phyloP scores from a whole-genome alignment of 371 early-diverging fungal genomes.

The Actinomortierella ambigua region DNA sequence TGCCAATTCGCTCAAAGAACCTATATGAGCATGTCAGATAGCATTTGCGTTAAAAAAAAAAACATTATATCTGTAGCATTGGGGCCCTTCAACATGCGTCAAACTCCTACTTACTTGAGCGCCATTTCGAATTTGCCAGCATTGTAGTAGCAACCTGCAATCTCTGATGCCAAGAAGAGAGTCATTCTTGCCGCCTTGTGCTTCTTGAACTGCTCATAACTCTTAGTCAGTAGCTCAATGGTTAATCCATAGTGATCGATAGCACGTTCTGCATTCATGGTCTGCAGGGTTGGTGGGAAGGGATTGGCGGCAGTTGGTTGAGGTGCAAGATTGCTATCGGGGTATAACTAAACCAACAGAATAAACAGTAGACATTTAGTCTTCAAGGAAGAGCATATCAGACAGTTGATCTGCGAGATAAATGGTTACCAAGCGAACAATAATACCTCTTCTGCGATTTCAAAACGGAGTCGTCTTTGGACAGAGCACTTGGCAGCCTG shows the following conservation, averaged over 20 bases:
- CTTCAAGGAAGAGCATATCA: too few relatives aligned
- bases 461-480: conserved; percentile 66
- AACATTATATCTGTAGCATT: too few relatives aligned
- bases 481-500: conserved; percentile 80
- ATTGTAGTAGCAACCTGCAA: conserved; percentile 81
- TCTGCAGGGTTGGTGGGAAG: conserved; percentile 34
- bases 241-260: conserved; percentile 72
- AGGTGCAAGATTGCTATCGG: conserved; percentile 23
- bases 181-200: conserved; percentile 80
- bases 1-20: conserved; percentile 87
- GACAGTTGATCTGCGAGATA: too few relatives aligned
- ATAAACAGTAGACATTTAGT: too few relatives aligned
- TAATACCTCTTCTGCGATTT: conserved; percentile 53
- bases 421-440: too few relatives aligned
- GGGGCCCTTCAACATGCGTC: too few relatives aligned
- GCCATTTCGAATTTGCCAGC: conserved; percentile 86
- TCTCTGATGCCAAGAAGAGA: conserved; percentile 83
- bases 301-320: conserved; percentile 10
- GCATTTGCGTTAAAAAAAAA: background rate
- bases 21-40: conserved; percentile 16
- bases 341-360: conserved; percentile 14
- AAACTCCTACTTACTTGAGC: conserved; percentile 61
- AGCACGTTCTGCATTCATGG: conserved; percentile 53
- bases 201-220: conserved; percentile 87
- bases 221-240: conserved; percentile 83